Conservation (phyloP, 2,329 filamentous ascomycete species). For the Teratosphaeria pseudoeucalypti region DNA sequence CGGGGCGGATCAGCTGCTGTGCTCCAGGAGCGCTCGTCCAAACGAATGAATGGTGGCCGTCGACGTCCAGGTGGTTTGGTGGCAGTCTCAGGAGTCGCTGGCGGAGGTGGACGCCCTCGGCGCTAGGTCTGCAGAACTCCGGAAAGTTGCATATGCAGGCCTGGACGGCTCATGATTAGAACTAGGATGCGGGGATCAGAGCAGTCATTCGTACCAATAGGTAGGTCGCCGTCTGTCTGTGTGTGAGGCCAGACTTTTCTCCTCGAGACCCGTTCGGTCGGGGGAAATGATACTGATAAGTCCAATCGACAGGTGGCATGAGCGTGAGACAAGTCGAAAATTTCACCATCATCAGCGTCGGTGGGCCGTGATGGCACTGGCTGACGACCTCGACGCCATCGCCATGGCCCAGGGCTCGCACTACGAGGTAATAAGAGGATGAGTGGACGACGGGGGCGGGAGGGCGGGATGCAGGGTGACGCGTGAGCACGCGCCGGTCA, state of each 20-base stretch:
- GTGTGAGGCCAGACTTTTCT: not conserved
- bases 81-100: conserved; percentile 14
- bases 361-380: not conserved
- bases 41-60: conserved; percentile 5
- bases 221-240: not conserved
- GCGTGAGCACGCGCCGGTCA: not conserved
- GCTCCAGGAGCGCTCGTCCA: not conserved
- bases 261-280: not conserved
- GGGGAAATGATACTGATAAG: not conserved
- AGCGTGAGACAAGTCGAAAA: not conserved
- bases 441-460: not conserved
- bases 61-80: conserved; percentile 3
- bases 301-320: not conserved
- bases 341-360: not conserved
- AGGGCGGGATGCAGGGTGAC: not conserved
- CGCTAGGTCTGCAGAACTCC: not conserved
- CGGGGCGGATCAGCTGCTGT: conserved; percentile 1
- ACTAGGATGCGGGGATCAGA: not conserved
- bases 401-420: not conserved
- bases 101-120: not conserved
- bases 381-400: not conserved
- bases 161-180: not conserved
- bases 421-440: not conserved
- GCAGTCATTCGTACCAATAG: not conserved
- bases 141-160: not conserved